phyloP scores from a whole-genome alignment of 1,284 basidiomycete genomes.

The Trichosporon sp. region DNA sequence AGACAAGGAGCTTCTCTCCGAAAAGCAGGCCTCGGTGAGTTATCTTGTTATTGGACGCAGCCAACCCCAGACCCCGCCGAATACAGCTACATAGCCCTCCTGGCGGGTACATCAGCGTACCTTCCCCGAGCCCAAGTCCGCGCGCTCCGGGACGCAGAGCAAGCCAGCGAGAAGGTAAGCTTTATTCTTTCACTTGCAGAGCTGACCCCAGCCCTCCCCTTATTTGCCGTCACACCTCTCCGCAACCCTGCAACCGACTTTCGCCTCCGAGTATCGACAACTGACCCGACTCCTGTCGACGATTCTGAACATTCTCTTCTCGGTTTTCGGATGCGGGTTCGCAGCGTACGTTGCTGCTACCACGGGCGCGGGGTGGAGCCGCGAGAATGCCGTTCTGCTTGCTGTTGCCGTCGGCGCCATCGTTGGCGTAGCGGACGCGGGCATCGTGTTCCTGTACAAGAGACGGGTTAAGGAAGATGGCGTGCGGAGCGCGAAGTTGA shows the following conservation, averaged over 20 bases:
- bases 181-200: neutral
- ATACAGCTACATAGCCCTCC: constrained; percentile 42
- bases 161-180: constrained; percentile 7
- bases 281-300: constrained; percentile 43
- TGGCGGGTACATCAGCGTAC: constrained; percentile 49
- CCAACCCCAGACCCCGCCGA: constrained; percentile 37
- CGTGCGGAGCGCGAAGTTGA: constrained; percentile 29
- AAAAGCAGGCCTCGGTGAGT: neutral
- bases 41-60: neutral
- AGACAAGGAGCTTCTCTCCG: neutral
- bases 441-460: constrained; percentile 42
- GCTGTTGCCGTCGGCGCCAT: constrained; percentile 43
- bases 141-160: constrained; percentile 28
- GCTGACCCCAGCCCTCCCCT: constrained; percentile 38
- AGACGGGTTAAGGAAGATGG: constrained; percentile 31
- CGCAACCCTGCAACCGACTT: constrained; percentile 32
- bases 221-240: constrained; percentile 49
- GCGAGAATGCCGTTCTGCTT: constrained; percentile 40
- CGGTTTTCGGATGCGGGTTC: constrained; percentile 44
- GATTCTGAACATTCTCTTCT: constrained; percentile 50
- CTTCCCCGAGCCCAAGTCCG: constrained; percentile 38
- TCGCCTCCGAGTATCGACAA: constrained; percentile 43
- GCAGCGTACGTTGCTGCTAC: constrained; percentile 47
- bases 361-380: constrained; percentile 43
- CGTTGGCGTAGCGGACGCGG: constrained; percentile 46